Base-by-base conservation (phyloP, 2,329 filamentous ascomycete genomes). In the Diplodia seriata region DNA sequence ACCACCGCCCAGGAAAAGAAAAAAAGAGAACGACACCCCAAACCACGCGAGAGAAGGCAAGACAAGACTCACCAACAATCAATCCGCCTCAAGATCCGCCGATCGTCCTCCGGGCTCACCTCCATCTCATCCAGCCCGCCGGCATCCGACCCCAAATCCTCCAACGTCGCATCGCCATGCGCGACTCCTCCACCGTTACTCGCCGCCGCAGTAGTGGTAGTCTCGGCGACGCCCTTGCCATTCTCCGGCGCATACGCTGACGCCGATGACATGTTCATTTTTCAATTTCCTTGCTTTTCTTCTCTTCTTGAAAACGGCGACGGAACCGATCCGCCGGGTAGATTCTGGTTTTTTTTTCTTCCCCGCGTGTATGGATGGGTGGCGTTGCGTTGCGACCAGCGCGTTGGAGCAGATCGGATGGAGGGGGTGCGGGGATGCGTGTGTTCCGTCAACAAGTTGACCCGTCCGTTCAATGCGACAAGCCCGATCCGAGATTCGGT, bases 11-110 rank as follows among this genome's bases (percentile, higher is more conserved):
- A 8, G 9, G 20, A 20, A 47, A n/a, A 47, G 9, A 47, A n/a
- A 20, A 2, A 47, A 8, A 11, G 1, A 14, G 12, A n/a, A 47
- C 29, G n/a, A 15, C 50, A 14, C 14, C 7, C n/a, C 11, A 55
- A 1, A 51, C 7, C 3, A 7, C 9, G 9, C 26, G 8, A 26
- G 3, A 33, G 31, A n/a, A 49, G 29, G 23, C 15, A 36, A 23
- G 50, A 33, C 18, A 2, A 67, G 26, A 62, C 43, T 40, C 36
- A 62, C 57, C 57, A 62, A 33, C 26, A 50, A 50, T 68, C 66
- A 18, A 68, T 64, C 56, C 56, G 43, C 33, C 66, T 50, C 47
- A 68, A 51, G 12, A 68, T 63, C 36, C 66, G 20, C 40, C 47
- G 63, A 36, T 68, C 33, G 18, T 68, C 66, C 43, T 62, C 66